A percentile compares a stretch with the other conserved stretches of the same genome.
phyloP scores from a whole-genome alignment of 2,329 filamentous ascomycete species.

The Cylindrodendrum hubeiense region DNA sequence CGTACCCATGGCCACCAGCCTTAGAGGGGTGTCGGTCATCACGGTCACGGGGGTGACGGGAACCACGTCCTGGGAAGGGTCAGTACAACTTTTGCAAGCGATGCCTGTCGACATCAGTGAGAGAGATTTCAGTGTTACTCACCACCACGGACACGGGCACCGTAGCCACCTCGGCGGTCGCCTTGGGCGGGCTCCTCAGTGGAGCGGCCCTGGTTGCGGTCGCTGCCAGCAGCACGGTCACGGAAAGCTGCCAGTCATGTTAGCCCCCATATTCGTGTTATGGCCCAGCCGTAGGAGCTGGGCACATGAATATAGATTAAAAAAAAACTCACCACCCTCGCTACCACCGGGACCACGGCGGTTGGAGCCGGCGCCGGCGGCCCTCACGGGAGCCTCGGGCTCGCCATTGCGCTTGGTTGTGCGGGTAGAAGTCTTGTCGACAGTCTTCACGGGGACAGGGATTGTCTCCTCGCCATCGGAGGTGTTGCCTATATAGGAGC shows the following conservation, averaged over 20 bases:
- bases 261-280: conserved; percentile 21
- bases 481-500: conserved; percentile 65
- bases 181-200: conserved; percentile 74
- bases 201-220: conserved; percentile 84
- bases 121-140: conserved; percentile 42
- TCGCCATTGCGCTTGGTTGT: conserved; percentile 87
- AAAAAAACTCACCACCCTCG: conserved; percentile 80
- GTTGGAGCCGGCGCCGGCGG: conserved; percentile 56
- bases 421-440: conserved; percentile 85
- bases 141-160: conserved; percentile 73
- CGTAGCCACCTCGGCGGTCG: conserved; percentile 71
- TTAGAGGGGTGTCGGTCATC: conserved; percentile 69
- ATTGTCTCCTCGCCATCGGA: conserved; percentile 75
- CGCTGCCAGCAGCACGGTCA: conserved; percentile 84
- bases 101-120: conserved; percentile 5
- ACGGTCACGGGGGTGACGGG: conserved; percentile 63
- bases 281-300: background rate
- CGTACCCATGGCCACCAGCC: conserved; percentile 59
- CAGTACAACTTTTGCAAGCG: background rate
- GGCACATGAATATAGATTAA: background rate
- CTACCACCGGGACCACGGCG: conserved; percentile 76
- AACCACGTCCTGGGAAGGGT: conserved; percentile 62
- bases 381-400: conserved; percentile 73
- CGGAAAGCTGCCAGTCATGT: conserved; percentile 77
- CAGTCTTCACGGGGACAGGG: conserved; percentile 86